Evolutionary conservation across 345 rosid genomes (phyloP), one percentile per base, ranked within the genome.

Genomic region (Hevea brasiliensis): DNA sequence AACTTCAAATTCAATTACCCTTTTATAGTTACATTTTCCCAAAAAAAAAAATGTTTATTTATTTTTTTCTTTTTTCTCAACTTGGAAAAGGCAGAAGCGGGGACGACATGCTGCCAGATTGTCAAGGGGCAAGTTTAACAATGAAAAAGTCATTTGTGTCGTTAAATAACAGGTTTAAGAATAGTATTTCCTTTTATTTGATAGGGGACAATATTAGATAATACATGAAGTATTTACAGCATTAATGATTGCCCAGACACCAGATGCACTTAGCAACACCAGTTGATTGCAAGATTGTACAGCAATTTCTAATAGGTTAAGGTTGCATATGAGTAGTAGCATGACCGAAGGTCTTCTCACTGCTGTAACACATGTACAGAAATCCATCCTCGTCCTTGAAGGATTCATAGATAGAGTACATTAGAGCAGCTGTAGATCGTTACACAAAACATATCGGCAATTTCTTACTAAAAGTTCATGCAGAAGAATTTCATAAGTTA

Each of bases 331-430:
- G 15, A 48, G 8, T 17, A 50, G 12, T 14, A 42, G 60, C 69
- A 47, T 54, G 76, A 73, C 92, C 89, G 11, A 90, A 92, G 50
- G 97, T 89, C 72, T 92, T 88, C 86, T 92, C 95, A 50, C 88
- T 89, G 87, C 97, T 88, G 86, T 90, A 92, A 69, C 89, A 84
- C 97, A 92, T 83, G 77, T 94, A 94, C 44, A 92, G 86, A 74
- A 90, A 94, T 11, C 97, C 98, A 76, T 94, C 96, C 55, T 89
- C 91, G 0, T 92, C 98, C 85, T 88, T 94, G 83, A 66, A 90
- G 53, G 90, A 75, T 77, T 90, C 93, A 27, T 90, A 90, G 14
- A 90, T 67, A 1, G 87, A 75, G 29, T 88, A 89, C 96, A 94
- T 79, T 27, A 87, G 69, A 76, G 89, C 80, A 74, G 89, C 98